Percentiles rank a stretch among this genome's conserved stretches.
Conservation (phyloP, 192 early-diverging fungal genomes). For the Allomyces macrogynus region DNA sequence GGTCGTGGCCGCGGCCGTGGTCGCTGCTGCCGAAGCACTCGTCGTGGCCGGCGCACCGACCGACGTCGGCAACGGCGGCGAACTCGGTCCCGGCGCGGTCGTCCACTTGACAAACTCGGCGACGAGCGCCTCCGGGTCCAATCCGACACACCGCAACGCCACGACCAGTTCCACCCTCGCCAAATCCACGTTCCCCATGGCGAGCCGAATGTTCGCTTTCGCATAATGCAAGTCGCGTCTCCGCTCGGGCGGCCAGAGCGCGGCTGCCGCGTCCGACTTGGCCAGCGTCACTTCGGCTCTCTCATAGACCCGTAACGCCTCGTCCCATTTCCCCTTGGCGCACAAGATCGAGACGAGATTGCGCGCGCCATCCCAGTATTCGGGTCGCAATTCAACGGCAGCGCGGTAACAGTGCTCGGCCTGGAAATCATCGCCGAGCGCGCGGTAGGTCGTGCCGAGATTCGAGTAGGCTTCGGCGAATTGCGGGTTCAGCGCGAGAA, state of each 20-base stretch:
- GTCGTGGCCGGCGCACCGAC: too few species aligned
- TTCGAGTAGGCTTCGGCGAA: slow-evolving; percentile 85
- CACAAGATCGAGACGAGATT: slow-evolving; percentile 69
- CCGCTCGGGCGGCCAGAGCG: not conserved
- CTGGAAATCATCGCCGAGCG: slow-evolving; percentile 43
- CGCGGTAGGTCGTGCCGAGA: slow-evolving; percentile 70
- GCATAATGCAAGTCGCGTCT: not conserved
- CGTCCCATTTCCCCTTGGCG: slow-evolving; percentile 4
- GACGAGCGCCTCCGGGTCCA: not conserved
- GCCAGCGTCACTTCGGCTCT: not conserved
- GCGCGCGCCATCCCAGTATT: slow-evolving; percentile 82
- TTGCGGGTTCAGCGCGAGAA: slow-evolving; percentile 56
- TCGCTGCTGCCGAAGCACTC: too few species aligned
- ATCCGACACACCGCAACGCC: not conserved
- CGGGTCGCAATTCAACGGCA: slow-evolving; percentile 61
- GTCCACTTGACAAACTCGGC: not conserved
- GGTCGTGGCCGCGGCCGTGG: too few species aligned
- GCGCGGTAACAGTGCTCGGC: slow-evolving; percentile 71
- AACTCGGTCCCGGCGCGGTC: too few species aligned
- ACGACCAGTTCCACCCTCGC: not conserved
- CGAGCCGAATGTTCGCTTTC: not conserved
- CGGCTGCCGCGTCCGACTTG: not conserved
- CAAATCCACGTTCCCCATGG: not conserved
- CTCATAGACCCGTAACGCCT: not conserved
- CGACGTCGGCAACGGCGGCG: too few species aligned